phyloP scores from a whole-genome alignment of 495 filamentous ascomycete genomes.

The Hyaloscypha variabilis region DNA sequence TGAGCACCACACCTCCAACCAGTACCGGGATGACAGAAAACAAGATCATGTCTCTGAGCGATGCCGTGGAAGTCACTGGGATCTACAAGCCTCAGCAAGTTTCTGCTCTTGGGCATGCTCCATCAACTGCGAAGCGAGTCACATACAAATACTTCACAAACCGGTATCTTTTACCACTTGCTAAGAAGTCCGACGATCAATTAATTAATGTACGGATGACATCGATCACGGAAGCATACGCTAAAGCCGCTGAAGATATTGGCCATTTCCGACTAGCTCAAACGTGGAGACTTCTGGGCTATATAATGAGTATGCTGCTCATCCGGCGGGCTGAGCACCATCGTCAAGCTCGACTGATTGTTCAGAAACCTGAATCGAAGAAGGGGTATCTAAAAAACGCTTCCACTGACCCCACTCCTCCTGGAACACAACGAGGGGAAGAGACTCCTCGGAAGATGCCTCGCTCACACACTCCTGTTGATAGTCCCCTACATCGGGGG shows the following conservation, averaged over 20 bases:
- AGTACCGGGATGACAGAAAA: constrained; percentile 46
- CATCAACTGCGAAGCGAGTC: constrained; percentile 52
- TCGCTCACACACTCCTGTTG: constrained; percentile 28
- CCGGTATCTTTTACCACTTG: constrained; percentile 54
- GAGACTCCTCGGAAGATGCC: constrained; percentile 37
- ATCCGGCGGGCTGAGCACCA: constrained; percentile 60
- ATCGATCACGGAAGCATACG: constrained; percentile 63
- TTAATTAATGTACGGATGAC: constrained; percentile 42
- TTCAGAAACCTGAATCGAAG: constrained; percentile 16
- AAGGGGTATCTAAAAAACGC: background rate
- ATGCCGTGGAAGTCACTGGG: constrained; percentile 59
- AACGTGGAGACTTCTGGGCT: constrained; percentile 73
- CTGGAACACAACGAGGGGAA: constrained; percentile 33
- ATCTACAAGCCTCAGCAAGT: constrained; percentile 58
- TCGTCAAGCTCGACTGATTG: constrained; percentile 42
- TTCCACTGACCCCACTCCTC: background rate
- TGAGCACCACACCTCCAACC: constrained; percentile 64
- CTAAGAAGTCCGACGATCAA: constrained; percentile 38
- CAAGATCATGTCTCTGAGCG: constrained; percentile 60
- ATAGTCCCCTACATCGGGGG: constrained; percentile 18
- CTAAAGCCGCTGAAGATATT: constrained; percentile 59
- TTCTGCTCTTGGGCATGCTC: constrained; percentile 63
- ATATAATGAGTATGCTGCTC: constrained; percentile 62
- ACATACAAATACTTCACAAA: constrained; percentile 62
- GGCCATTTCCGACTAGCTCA: constrained; percentile 68